These are phyloP conservation scores for Trichosanthes truncata DNA, from an alignment of 306 rosid species.

Conservation along the genomic window DNA sequence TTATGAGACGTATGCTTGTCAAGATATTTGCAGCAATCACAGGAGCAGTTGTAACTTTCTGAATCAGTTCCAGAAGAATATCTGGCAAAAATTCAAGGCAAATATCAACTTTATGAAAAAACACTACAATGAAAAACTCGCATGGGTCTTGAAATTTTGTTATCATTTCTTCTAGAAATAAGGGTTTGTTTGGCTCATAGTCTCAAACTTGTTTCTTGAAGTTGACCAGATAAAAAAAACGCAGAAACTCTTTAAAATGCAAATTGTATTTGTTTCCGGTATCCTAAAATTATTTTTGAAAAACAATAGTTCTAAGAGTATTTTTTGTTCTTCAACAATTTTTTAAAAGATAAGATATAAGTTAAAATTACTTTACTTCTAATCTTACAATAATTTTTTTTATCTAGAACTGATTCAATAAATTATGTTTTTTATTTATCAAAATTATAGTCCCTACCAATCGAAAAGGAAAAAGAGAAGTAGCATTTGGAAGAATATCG, in stretches of 20 bases:
- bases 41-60: slow-evolving; percentile 42
- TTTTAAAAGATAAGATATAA: not conserved
- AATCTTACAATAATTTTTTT: not conserved
- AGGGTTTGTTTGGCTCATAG: not conserved
- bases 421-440: not conserved
- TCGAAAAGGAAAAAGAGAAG: not conserved
- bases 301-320: not conserved
- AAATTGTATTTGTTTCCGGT: not conserved
- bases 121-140: not conserved
- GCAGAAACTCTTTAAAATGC: not conserved
- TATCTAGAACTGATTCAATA: not conserved
- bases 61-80: slow-evolving; percentile 42
- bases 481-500: not conserved
- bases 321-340: not conserved
- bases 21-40: slow-evolving; percentile 66
- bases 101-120: not conserved
- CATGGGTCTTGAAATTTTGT: not conserved
- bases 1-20: slow-evolving; percentile 70
- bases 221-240: not conserved
- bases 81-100: slow-evolving; percentile 30
- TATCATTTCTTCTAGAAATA: not conserved
- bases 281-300: not conserved
- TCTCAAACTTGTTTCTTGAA: not conserved
- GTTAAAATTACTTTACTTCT: not conserved
- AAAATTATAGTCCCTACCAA: not conserved